A percentile compares a stretch with the other conserved stretches of the same genome.
phyloP scores from a whole-genome alignment of 108 stramenopile species.

The Cyclostephanos tholiformis region DNA sequence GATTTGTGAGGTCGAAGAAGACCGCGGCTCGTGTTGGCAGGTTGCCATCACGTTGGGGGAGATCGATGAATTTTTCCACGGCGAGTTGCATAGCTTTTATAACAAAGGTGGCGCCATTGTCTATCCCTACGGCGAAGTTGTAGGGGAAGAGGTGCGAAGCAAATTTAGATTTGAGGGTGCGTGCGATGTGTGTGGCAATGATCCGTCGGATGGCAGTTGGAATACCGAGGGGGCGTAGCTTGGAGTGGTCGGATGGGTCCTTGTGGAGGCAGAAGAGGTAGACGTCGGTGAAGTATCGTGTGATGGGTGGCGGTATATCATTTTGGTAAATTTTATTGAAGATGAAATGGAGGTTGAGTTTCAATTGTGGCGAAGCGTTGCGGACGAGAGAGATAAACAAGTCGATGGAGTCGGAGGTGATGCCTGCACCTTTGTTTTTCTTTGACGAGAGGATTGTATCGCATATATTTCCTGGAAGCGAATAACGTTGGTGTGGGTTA shows the following conservation, averaged over 20 bases:
- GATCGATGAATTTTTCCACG: too few relatives aligned
- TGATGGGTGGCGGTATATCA: not conserved
- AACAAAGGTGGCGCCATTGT: too few relatives aligned
- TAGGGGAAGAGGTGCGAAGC: not conserved
- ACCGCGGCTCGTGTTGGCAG: too few relatives aligned
- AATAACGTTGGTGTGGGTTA: not conserved
- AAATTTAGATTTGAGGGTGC: not conserved
- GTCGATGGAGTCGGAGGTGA: constrained; percentile 15
- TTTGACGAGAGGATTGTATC: not conserved
- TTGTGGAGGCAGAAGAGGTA: constrained; percentile 43
- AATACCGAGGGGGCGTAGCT: constrained; percentile 34
- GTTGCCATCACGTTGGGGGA: too few relatives aligned
- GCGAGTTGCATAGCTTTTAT: too few relatives aligned
- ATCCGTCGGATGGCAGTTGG: constrained; percentile 30
- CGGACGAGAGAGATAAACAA: constrained; percentile 6
- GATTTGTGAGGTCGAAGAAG: too few relatives aligned
- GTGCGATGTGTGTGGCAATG: constrained; percentile 18
- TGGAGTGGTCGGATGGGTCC: constrained; percentile 25
- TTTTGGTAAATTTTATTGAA: constrained; percentile 14
- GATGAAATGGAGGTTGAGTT: not conserved
- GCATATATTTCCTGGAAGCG: constrained; percentile 27
- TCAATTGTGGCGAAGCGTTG: not conserved
- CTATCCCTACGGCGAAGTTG: too few relatives aligned
- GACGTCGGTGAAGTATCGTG: constrained; percentile 15
- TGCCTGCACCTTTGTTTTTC: constrained; percentile 15